phyloP scores from a whole-genome alignment of 768 basidiomycete species.

The Mycena capillaripes region DNA sequence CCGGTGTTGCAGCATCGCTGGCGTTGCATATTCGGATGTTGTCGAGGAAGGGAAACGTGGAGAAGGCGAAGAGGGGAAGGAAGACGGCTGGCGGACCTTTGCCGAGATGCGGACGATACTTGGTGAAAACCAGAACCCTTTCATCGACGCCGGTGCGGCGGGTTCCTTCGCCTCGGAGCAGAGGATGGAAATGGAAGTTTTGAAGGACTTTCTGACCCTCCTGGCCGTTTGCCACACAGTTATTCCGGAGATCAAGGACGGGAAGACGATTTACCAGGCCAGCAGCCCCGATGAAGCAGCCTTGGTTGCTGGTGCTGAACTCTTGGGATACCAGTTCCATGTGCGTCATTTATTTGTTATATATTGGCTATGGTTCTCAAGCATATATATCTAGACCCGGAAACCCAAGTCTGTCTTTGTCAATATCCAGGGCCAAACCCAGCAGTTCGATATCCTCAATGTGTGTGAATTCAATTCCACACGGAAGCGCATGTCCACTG shows the following conservation, averaged over 20 bases:
- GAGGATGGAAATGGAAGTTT: constrained; percentile 64
- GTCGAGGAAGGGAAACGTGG: constrained; percentile 90
- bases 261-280: constrained; percentile 94
- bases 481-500: constrained; percentile 97
- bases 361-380: constrained; percentile 10
- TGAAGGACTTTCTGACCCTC: constrained; percentile 83
- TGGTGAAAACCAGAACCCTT: constrained; percentile 70
- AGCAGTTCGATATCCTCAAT: constrained; percentile 93
- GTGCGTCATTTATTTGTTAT: constrained; percentile 62
- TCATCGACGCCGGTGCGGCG: constrained; percentile 60
- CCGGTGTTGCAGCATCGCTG: constrained; percentile 89
- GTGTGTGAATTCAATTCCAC: constrained; percentile 99
- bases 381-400: constrained; percentile 73
- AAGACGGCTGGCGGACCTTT: constrained; percentile 83
- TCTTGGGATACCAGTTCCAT: constrained; percentile 93
- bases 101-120: constrained; percentile 74
- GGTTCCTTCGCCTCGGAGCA: constrained; percentile 46
- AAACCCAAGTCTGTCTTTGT: constrained; percentile 98
- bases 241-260: constrained; percentile 92
- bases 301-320: constrained; percentile 92
- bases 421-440: constrained; percentile 75
- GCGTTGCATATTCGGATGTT: constrained; percentile 89
- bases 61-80: constrained; percentile 68
- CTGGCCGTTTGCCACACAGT: constrained; percentile 98
- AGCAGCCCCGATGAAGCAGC: constrained; percentile 99